Conservation (phyloP, 139 green algal species). For the Deuterostichococcus epilithicus region DNA sequence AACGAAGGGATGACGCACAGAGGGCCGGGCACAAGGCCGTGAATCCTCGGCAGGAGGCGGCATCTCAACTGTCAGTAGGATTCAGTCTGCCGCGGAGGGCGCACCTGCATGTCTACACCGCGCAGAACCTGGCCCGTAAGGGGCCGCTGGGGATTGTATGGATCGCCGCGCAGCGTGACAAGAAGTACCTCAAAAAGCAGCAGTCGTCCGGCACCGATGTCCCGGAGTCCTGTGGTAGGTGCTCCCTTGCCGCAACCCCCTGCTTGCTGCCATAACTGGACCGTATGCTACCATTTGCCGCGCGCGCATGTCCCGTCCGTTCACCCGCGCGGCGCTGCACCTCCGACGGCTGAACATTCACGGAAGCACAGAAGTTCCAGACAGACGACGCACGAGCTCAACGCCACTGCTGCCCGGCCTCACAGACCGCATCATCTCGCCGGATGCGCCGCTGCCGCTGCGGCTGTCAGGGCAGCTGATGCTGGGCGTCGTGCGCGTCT, state of each 20-base stretch:
- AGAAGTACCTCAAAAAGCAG: conserved; percentile 66
- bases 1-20: too few species aligned
- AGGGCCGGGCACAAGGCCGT: too few species aligned
- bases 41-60: too few species aligned
- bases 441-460: conserved; percentile 89
- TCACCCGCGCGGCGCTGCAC: too few species aligned
- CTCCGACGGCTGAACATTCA: too few species aligned
- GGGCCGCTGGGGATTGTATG: conserved; percentile 89
- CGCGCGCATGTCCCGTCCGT: too few species aligned
- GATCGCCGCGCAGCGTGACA: conserved; percentile 91
- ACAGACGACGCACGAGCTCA: background rate
- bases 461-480: conserved; percentile 93
- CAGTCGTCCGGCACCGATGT: conserved; percentile 71
- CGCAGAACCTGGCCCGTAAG: conserved; percentile 85
- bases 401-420: too few species aligned
- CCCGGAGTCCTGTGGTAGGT: background rate
- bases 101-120: too few species aligned
- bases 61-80: too few species aligned
- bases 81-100: too few species aligned
- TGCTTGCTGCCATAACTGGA: too few species aligned
- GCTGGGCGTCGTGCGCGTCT: conserved; percentile 91
- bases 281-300: background rate
- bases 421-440: conserved; percentile 92
- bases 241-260: too few species aligned
- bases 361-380: background rate